Evolutionary conservation across 1,284 basidiomycete genomes (phyloP).

Genomic region (Anthracocystis walkeri): DNA sequence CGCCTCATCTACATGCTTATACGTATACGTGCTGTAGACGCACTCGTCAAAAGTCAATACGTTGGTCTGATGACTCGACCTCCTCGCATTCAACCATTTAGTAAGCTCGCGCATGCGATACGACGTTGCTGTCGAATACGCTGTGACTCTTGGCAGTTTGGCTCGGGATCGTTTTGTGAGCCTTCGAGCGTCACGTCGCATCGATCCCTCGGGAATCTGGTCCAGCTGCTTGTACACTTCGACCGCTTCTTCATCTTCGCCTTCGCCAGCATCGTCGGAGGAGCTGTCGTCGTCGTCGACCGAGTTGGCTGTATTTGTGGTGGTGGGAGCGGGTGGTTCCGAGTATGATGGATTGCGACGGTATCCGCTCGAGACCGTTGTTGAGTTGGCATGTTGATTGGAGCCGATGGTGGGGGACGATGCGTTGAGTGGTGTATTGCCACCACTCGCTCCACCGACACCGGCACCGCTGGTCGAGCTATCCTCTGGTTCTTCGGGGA

Average conservation of each 20-base stretch:
- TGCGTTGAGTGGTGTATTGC: conserved; percentile 31
- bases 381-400: background rate
- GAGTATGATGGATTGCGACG: conserved; percentile 28
- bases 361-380: conserved; percentile 2
- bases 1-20: conserved; percentile 63
- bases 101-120: conserved; percentile 87
- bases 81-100: conserved; percentile 86
- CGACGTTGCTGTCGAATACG: conserved; percentile 93
- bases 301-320: conserved; percentile 20
- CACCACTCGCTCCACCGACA: conserved; percentile 24
- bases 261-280: conserved; percentile 48
- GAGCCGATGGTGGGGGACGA: conserved; percentile 30
- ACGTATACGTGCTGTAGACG: conserved; percentile 68
- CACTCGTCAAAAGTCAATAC: conserved; percentile 68
- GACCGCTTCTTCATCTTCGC: conserved; percentile 55
- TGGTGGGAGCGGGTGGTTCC: conserved; percentile 23
- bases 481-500: conserved; percentile 87
- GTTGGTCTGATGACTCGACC: conserved; percentile 80
- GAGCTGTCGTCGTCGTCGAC: conserved; percentile 47
- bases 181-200: conserved; percentile 86
- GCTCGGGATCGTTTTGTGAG: conserved; percentile 94
- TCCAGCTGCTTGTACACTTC: conserved; percentile 61
- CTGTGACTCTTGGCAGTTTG: conserved; percentile 90
- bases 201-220: conserved; percentile 89
- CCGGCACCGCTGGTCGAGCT: conserved; percentile 40